Conservation (phyloP, 805 yeast species). For the Komagataella populi region DNA sequence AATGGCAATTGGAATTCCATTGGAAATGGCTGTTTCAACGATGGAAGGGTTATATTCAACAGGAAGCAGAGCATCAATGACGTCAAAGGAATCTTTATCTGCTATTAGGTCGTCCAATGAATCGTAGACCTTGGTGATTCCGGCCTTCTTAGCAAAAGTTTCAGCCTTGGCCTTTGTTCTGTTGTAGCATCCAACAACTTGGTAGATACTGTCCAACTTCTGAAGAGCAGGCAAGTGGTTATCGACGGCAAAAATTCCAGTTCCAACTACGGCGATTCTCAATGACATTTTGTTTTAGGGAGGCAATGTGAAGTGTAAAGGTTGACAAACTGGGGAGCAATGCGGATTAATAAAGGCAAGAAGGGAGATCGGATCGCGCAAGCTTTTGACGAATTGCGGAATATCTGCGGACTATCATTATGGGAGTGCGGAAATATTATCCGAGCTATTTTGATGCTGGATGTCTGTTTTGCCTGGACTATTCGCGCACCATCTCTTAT, state of each 20-base stretch:
- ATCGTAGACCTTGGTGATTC: conserved; percentile 42
- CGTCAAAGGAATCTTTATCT: conserved; percentile 49
- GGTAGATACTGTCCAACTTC: conserved; percentile 33
- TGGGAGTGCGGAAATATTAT: not conserved
- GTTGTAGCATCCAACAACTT: conserved; percentile 63
- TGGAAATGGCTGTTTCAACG: conserved; percentile 54
- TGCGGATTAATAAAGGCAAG: not conserved
- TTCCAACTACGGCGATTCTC: conserved; percentile 61
- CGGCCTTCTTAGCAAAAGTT: conserved; percentile 55
- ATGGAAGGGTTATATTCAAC: conserved; percentile 64
- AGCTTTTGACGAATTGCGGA: not conserved
- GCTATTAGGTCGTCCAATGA: conserved; percentile 48
- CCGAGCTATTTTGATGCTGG: not conserved
- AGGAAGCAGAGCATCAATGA: conserved; percentile 82
- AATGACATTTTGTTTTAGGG: conserved; percentile 9
- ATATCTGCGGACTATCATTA: no score
- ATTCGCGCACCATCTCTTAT: not conserved
- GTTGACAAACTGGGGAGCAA: not conserved
- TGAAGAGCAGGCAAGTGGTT: conserved; percentile 67
- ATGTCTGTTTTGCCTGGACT: not conserved
- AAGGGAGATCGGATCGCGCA: not conserved
- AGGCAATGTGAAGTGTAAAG: not conserved
- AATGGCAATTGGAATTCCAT: conserved; percentile 66
- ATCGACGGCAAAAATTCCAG: conserved; percentile 82
- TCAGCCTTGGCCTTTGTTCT: conserved; percentile 79